Percentiles rank a stretch among this genome's conserved stretches.
Evolutionary conservation across 441 rosid genomes (phyloP).

Genomic region (Populus hybrid): DNA sequence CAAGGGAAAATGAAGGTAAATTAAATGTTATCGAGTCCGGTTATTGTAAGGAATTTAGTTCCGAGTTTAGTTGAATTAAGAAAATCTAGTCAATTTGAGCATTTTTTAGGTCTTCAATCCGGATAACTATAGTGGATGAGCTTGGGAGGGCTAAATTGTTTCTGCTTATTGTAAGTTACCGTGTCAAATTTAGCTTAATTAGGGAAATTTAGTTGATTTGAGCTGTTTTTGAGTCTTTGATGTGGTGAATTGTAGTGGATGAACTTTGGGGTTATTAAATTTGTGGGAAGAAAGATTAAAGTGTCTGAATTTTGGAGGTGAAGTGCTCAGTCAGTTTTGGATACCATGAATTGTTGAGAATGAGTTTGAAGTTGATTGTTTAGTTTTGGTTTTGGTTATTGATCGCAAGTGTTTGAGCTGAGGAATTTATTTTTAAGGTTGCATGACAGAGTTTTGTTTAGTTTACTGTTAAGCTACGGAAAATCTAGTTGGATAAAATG

Average conservation of each 20-base stretch:
- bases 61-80: not conserved
- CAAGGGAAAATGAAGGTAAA: not conserved
- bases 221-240: conserved; percentile 8
- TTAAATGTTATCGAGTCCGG: not conserved
- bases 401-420: not conserved
- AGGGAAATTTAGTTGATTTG: conserved; percentile 7
- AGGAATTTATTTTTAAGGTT: not conserved
- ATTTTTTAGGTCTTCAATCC: not conserved
- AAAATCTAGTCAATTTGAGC: not conserved
- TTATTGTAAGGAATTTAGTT: not conserved
- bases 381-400: not conserved
- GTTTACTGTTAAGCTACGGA: not conserved
- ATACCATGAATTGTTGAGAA: not conserved
- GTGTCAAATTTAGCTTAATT: not conserved
- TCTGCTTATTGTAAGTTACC: not conserved
- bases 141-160: not conserved
- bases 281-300: not conserved
- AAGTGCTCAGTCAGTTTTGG: not conserved
- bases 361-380: not conserved
- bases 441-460: not conserved
- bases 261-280: not conserved
- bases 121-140: not conserved
- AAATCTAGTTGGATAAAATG: not conserved
- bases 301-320: not conserved
- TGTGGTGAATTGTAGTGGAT: not conserved